Percentiles rank a stretch among this genome's conserved stretches.
phyloP scores from a whole-genome alignment of 257 asterid genomes.

The Apocynum venetum region DNA sequence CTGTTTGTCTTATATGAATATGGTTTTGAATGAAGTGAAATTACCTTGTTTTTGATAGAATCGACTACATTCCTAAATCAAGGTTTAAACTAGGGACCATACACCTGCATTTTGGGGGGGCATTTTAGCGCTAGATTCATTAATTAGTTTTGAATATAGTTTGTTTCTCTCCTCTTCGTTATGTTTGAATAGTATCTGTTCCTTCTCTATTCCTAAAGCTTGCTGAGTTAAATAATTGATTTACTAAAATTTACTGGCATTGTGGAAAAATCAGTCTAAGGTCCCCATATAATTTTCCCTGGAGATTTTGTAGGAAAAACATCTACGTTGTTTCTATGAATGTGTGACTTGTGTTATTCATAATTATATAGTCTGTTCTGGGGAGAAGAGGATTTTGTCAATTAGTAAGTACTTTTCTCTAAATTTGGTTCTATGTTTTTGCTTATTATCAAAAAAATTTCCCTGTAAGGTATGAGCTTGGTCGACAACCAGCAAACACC shows the following conservation, averaged over 20 bases:
- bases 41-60: conserved; percentile 1
- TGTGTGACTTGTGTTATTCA: neutral
- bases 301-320: neutral
- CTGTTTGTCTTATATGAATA: neutral
- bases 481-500: conserved; percentile 42
- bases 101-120: neutral
- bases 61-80: neutral
- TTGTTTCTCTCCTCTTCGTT: neutral
- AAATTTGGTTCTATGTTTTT: neutral
- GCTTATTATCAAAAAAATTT: conserved; percentile 1
- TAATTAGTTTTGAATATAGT: neutral
- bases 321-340: neutral
- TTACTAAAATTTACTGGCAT: neutral
- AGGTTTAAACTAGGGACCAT: neutral
- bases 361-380: neutral
- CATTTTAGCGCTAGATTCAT: neutral
- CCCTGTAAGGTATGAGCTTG: conserved; percentile 36
- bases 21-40: neutral
- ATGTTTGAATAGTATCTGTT: neutral
- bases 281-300: neutral
- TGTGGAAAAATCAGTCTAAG: too few species aligned
- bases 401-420: neutral
- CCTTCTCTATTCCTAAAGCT: neutral
- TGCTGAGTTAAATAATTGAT: neutral
- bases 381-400: neutral